Base-by-base conservation (phyloP, 73 alveolate species). In the Paramecium sexaurelia region DNA sequence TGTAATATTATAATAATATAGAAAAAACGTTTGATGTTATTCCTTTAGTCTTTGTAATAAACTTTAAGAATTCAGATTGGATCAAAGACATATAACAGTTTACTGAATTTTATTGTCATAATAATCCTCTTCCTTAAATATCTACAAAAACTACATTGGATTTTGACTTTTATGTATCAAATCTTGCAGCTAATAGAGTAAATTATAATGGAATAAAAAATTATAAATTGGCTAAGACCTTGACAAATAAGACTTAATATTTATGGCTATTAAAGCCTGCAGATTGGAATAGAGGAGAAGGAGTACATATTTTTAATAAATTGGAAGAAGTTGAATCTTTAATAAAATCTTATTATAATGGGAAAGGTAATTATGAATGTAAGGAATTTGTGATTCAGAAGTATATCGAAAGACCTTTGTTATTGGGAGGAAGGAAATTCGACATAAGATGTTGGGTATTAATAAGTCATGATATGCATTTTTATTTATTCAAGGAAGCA, bases 391-490 rank as follows among this genome's bases (percentile, higher is more conserved):
- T 98, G 39, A 92, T 98, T 33, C 95, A 98, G 90, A 97, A 98
- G 84, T 98, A 98, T 85, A 97, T 98, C 26, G 99, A 96, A 89
- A 96, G 95, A 85, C 99, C 99, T 17, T 68, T 98, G 51, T 94
- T 98, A 75, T 90, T 97, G 55, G 89, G 94, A n/a, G 93, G 94
- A 51, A 95, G 99, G 69, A 98, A 98, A 89, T 98, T 97, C 78
- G 99, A 98, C 85, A 95, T 98, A 84, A 96, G 99, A 93, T 95
- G 96, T 41, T 98, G 99, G 98, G 99, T 96, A 55, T 91, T 98
- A 45, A 83, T 97, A 5, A 82, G 95, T 15, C 92, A 93, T 66
- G 95, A 95, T 47, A 92, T 90, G 97, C 93, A 96, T 66, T 92
- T 94, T 56, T 96, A 69, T 75, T 39, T 85, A 92, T 92, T 66